These are phyloP conservation scores for Diaporthe batatas DNA, from an alignment of 2,329 filamentous ascomycete species.

Conservation along the genomic window DNA sequence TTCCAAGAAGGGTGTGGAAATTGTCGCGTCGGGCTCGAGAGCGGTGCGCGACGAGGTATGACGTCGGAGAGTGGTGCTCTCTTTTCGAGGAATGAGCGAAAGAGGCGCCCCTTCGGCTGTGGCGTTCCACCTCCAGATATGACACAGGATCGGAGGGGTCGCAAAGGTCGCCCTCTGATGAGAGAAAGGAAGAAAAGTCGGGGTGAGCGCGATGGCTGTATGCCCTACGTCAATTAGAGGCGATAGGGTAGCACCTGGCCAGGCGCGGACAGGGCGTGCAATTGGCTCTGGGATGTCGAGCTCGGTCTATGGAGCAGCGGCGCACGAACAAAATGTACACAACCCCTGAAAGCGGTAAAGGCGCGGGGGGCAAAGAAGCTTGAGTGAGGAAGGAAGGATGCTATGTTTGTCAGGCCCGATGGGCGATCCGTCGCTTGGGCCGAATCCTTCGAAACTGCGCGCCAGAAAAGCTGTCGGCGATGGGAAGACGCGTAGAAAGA, in stretches of 20 bases:
- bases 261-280: conserved; percentile 24
- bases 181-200: not conserved
- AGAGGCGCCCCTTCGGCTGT: conserved; percentile 28
- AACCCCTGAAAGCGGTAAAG: conserved; percentile 23
- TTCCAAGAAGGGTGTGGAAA: conserved; percentile 15
- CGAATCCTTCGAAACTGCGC: conserved; percentile 11
- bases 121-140: conserved; percentile 13
- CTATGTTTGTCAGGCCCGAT: conserved; percentile 7
- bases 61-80: conserved; percentile 34
- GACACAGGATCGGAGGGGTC: conserved; percentile 5
- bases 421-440: conserved; percentile 15
- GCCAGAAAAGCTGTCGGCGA: conserved; percentile 16
- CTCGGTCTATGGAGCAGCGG: conserved; percentile 21
- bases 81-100: conserved; percentile 34
- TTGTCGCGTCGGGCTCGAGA: conserved; percentile 22
- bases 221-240: conserved; percentile 30
- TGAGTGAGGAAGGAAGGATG: conserved; percentile 36
- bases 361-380: conserved; percentile 9
- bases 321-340: conserved; percentile 39
- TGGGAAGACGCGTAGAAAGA: conserved; percentile 25
- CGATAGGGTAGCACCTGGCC: conserved; percentile 19
- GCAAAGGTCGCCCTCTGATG: conserved; percentile 5
- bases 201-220: conserved; percentile 10
- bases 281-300: conserved; percentile 28
- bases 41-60: conserved; percentile 36